Evolutionary conservation across 2,329 filamentous ascomycete genomes (phyloP), one percentile per base, ranked within the genome.

Genomic region (Talaromyces sp.): DNA sequence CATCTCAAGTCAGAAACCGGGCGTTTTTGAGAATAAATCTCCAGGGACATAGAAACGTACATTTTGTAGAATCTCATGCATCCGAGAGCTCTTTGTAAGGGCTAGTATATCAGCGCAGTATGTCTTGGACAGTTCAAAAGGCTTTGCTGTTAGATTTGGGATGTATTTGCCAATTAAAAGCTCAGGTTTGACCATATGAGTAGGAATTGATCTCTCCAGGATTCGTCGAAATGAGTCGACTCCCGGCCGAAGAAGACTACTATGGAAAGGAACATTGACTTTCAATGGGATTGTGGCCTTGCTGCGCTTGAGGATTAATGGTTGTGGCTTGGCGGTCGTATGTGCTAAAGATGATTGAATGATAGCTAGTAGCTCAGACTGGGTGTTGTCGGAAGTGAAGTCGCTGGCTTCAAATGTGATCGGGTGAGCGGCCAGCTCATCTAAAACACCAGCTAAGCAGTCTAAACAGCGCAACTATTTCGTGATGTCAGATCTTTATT

Each of bases 71-170:
- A 81, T 76, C 62, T 77, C 72, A 27, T 76, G 77, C 64, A 81
- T 77, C 38, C 77, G 80, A 52, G 85, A 85, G 24, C 81, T 85
- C 79, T 95, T 97, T 60, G 94, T 99, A 73, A 99, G 79, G 69
- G 87, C 86, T 80, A 97, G 97, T 56, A 99, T 94, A 73, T 97
- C 94, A 83, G 97, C 92, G 78, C 99, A 99, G 81, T 99, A 99
- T 80, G 97, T 93, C 83, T 92, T 95, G 60, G 91, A 96, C 66
- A 99, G 82, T 75, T 92, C 91, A 74, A 99, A 99, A n/a, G 94
- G 94, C 78, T 88, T 88, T 61, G 94, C 94, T 59, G 94, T 99
- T 66, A 99, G 94, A 78, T 99, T 99, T 68, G 94, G 94, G 66
- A 99, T 97, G 80, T 97, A 99, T 80, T 99, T 99, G 71, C 94